Percentiles rank a stretch among this genome's conserved stretches.
These are phyloP conservation scores for Talaromyces piceae DNA, from an alignment of 2,329 filamentous ascomycete genomes.

Conservation along the genomic window DNA sequence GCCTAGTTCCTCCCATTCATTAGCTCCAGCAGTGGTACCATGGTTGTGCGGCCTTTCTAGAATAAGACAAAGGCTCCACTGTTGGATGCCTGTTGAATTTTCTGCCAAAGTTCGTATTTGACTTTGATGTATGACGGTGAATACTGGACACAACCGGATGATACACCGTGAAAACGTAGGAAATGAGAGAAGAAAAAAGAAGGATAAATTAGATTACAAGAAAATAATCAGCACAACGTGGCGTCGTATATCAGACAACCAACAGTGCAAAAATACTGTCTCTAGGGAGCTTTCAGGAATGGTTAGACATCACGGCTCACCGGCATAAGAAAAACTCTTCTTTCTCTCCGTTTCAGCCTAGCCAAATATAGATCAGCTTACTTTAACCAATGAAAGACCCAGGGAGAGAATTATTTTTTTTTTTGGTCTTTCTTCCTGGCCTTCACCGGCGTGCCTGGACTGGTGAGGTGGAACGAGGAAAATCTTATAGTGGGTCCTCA, in stretches of 20 bases:
- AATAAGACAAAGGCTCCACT: background rate
- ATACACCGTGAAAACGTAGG: too few species aligned
- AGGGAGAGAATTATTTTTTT: background rate
- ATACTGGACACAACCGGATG: too few species aligned
- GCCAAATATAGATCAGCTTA: background rate
- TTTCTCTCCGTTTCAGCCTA: background rate
- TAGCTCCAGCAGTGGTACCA: background rate
- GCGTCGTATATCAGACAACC: too few species aligned
- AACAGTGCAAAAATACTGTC: background rate
- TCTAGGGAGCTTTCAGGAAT: background rate
- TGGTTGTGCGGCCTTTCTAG: background rate
- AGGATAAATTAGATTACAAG: too few species aligned
- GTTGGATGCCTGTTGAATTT: background rate
- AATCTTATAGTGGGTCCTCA: too few species aligned
- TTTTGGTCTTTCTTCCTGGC: background rate
- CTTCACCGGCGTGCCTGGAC: too few species aligned
- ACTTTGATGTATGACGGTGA: too few species aligned
- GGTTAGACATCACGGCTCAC: background rate
- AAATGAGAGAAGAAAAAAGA: too few species aligned
- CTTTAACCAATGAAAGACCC: background rate
- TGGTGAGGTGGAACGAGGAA: too few species aligned
- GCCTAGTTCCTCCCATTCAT: background rate
- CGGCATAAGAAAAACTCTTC: background rate
- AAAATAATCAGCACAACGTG: too few species aligned
- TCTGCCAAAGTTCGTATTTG: background rate